Conservation (phyloP, 768 basidiomycete species). For the Mycena vulgaris region DNA sequence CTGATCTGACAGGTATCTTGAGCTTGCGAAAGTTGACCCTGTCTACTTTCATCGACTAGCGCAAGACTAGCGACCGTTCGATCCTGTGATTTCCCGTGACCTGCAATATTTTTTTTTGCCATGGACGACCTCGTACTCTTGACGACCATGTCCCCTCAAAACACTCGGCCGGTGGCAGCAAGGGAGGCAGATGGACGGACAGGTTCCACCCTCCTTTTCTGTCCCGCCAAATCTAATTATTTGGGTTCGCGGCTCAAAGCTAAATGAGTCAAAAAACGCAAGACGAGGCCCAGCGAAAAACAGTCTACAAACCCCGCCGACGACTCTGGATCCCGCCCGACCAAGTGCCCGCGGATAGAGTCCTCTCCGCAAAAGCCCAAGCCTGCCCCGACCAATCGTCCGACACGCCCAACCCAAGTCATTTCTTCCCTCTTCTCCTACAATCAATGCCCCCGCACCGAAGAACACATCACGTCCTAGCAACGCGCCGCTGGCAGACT, state of each 20-base stretch:
- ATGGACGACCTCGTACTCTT: constrained; percentile 75
- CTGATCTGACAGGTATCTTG: too few relatives aligned
- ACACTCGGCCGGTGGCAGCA: constrained; percentile 12
- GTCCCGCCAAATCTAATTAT: constrained; percentile 37
- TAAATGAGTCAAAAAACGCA: constrained; percentile 78
- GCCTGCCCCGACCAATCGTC: constrained; percentile 24
- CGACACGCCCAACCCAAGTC: constrained; percentile 63
- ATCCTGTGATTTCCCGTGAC: too few relatives aligned
- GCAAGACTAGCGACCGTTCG: too few relatives aligned
- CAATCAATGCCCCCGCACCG: constrained; percentile 56
- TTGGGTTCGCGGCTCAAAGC: constrained; percentile 72
- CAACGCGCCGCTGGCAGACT: constrained; percentile 85
- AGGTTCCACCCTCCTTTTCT: constrained; percentile 59
- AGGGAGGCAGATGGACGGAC: constrained; percentile 84
- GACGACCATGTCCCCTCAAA: constrained; percentile 50
- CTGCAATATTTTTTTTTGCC: constrained; percentile 8
- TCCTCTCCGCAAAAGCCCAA: constrained; percentile 33
- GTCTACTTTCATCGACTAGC: too few relatives aligned
- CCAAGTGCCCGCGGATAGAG: constrained; percentile 63
- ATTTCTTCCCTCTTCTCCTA: constrained; percentile 93
- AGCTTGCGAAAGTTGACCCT: too few relatives aligned
- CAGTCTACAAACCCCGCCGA: constrained; percentile 40
- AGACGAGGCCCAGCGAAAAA: constrained; percentile 57
- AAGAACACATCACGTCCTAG: constrained; percentile 68
- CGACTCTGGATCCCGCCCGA: constrained; percentile 52